A percentile compares a stretch with the other conserved stretches of the same genome.
These are phyloP conservation scores for Cantharellus cinnabarinus DNA, from an alignment of 768 basidiomycete species.

Conservation along the genomic window DNA sequence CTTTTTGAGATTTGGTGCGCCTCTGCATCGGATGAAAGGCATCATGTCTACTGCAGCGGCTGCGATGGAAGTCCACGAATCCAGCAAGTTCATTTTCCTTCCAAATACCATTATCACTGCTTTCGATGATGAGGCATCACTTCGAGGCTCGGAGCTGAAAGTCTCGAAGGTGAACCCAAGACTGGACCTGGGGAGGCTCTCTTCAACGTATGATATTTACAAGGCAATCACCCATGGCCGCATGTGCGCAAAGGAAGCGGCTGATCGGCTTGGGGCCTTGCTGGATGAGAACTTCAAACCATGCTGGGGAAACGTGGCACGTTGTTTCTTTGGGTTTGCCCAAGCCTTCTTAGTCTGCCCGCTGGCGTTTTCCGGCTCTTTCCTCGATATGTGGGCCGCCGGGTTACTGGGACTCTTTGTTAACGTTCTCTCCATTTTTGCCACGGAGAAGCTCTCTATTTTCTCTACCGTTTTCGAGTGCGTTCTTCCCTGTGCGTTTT, in stretches of 20 bases:
- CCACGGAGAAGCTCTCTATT: constrained; percentile 54
- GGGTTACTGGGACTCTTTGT: not conserved
- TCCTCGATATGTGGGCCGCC: constrained; percentile 12
- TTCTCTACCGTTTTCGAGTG: constrained; percentile 89
- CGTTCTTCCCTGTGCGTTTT: constrained; percentile 14
- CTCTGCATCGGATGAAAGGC: constrained; percentile 83
- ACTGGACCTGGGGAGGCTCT: constrained; percentile 69
- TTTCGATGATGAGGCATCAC: constrained; percentile 59
- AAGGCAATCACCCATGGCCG: constrained; percentile 79
- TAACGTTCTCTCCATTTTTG: constrained; percentile 41
- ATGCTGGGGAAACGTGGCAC: constrained; percentile 40
- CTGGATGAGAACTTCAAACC: constrained; percentile 46
- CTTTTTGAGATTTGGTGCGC: constrained; percentile 81
- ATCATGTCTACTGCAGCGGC: constrained; percentile 28
- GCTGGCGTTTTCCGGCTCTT: constrained; percentile 66
- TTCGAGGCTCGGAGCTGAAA: constrained; percentile 35
- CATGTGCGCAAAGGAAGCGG: constrained; percentile 62
- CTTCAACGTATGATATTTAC: constrained; percentile 70
- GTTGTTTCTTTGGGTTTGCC: constrained; percentile 49
- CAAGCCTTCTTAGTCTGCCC: constrained; percentile 64
- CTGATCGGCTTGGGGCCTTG: constrained; percentile 37
- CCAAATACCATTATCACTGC: constrained; percentile 43
- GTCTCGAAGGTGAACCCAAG: constrained; percentile 80
- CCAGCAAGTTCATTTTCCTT: constrained; percentile 59
- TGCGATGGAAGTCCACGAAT: constrained; percentile 22